Evolutionary conservation across 192 early-diverging fungal species (phyloP).

Genomic region (Thoreauomyces humboldtii): DNA sequence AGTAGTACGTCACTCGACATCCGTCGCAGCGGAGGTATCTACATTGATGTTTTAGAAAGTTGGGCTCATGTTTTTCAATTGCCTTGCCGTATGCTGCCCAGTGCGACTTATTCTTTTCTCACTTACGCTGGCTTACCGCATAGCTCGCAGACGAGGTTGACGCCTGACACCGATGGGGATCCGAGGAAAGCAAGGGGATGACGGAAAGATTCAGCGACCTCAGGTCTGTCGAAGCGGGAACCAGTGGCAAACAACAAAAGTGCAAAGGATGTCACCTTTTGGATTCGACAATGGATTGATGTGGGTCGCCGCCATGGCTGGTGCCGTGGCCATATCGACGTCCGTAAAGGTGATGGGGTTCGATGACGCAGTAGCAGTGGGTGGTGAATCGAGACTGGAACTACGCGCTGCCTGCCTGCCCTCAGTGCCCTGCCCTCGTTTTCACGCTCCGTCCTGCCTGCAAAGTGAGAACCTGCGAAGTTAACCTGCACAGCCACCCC

Average conservation of each 20-base stretch:
- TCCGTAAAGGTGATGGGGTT: too few relatives aligned
- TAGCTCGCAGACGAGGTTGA: constrained; percentile 52
- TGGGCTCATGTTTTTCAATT: neutral
- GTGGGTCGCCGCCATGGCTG: constrained; percentile 14
- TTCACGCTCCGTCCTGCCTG: too few relatives aligned
- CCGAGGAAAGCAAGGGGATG: too few relatives aligned
- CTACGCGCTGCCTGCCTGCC: too few relatives aligned
- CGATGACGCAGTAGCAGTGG: too few relatives aligned
- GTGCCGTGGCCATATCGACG: neutral
- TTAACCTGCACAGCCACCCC: too few relatives aligned
- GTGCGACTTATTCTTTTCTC: neutral
- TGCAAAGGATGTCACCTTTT: constrained; percentile 39
- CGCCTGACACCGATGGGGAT: too few relatives aligned
- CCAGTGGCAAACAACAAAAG: neutral
- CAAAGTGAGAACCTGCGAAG: too few relatives aligned
- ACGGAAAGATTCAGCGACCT: neutral
- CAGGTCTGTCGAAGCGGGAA: neutral
- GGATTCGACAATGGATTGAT: constrained; percentile 62
- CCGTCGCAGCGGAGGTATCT: constrained; percentile 55
- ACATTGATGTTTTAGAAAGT: neutral
- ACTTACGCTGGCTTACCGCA: constrained; percentile 54
- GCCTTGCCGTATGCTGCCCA: neutral
- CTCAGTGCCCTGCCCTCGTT: too few relatives aligned
- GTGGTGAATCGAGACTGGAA: too few relatives aligned
- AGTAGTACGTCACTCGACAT: constrained; percentile 60